Evolutionary conservation across 257 asterid genomes (phyloP), one percentile per base, ranked within the genome.

Genomic region (Ligustrum vulgare): DNA sequence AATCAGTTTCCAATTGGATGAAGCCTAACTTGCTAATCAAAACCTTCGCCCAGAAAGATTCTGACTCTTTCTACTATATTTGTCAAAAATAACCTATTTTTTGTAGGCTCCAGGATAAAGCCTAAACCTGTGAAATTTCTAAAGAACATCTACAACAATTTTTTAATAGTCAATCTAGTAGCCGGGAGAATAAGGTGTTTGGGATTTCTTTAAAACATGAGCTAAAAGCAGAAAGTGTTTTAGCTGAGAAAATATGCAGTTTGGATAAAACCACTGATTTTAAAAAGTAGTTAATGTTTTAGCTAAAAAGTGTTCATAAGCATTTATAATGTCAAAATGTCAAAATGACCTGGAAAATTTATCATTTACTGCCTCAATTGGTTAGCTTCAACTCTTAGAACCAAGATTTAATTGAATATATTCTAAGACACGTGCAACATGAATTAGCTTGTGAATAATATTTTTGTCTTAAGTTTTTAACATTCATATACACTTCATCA

Each of bases 91-190:
- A 10, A 18, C 10, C 41, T 12, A 16, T 28, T 67, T 67, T 67
- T 67, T 18, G 4, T 18, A 33, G 25, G 45, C 36, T 34, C 45
- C 18, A 20, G 41, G 23, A 6, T 22, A 8, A 16, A 39, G 34
- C 33, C 25, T 35, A 68, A 8, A 45, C 25, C 56, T 41, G 65
- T 62, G 20, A 70, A 22, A 9, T 60, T 28, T 71, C 41, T 25
- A 64, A 10, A 16, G 70, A 66, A 25, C 71, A 69, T 51, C 16
- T 70, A 33, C 23, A 56, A 36, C 45, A 34, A 69, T 54, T 64
- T 9, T 70, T 12, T 70, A 58, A 67, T 28, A 49, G 39, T 22
- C 20, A 45, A 66, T 13, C 49, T 22, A 41, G n/a, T 60, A 20
- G 6, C 36, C 18, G 33, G 6, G 35, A 64, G 56, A 20, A 22